Evolutionary conservation across 1,284 basidiomycete species (phyloP).

Genomic region (Leccinum subrobustum): DNA sequence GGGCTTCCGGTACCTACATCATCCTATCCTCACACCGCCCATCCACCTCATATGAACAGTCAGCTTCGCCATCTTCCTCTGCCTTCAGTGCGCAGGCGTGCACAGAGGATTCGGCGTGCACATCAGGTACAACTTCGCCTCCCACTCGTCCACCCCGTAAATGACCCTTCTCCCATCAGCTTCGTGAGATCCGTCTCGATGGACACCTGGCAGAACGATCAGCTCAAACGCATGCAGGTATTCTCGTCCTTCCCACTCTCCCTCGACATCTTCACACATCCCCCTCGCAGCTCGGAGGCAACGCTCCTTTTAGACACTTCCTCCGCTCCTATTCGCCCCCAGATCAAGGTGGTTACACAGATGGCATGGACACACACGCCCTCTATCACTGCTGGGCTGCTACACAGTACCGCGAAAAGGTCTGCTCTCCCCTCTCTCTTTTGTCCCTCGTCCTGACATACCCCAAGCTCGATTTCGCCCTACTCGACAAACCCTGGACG

Average conservation of each 20-base stretch:
- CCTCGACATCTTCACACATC: constrained; percentile 12
- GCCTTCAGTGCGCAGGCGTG: constrained; percentile 87
- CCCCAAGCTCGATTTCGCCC: constrained; percentile 62
- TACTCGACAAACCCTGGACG: constrained; percentile 71
- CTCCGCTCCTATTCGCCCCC: constrained; percentile 70
- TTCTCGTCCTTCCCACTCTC: constrained; percentile 19
- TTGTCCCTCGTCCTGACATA: constrained; percentile 6
- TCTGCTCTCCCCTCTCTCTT: constrained; percentile 29
- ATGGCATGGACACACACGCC: constrained; percentile 68
- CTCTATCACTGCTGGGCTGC: constrained; percentile 94
- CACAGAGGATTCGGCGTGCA: constrained; percentile 89
- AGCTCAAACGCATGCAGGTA: constrained; percentile 89
- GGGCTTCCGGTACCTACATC: constrained; percentile 69
- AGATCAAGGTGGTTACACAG: constrained; percentile 74
- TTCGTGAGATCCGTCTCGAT: constrained; percentile 93
- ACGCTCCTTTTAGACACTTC: constrained; percentile 77
- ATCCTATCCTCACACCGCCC: not conserved
- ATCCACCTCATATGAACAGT: constrained; percentile 21
- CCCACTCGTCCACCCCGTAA: not conserved
- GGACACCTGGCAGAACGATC: constrained; percentile 94
- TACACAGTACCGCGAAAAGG: constrained; percentile 89
- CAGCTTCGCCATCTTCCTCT: constrained; percentile 86
- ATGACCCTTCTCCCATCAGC: constrained; percentile 41
- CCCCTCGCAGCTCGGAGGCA: constrained; percentile 72
- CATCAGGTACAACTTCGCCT: constrained; percentile 54